phyloP scores from a whole-genome alignment of 495 filamentous ascomycete genomes.

The Articulospora tetracladia region DNA sequence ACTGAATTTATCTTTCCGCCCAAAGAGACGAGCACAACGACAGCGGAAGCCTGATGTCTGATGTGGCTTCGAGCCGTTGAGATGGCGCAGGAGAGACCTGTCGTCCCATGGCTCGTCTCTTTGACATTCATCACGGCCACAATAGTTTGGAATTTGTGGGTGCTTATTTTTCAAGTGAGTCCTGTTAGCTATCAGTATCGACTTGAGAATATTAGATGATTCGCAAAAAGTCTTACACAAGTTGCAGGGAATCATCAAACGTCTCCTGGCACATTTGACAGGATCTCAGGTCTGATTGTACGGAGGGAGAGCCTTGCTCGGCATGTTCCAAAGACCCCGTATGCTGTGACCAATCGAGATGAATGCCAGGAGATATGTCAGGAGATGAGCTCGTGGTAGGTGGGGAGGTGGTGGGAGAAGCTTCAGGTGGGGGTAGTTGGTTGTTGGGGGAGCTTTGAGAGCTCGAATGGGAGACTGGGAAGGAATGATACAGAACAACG shows the following conservation, averaged over 20 bases:
- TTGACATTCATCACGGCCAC: background rate
- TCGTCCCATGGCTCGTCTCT: background rate
- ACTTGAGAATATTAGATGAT: background rate
- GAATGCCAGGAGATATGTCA: no score
- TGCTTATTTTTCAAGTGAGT: slow-evolving; percentile 2
- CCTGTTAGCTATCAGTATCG: background rate
- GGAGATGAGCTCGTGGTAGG: background rate
- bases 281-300: background rate
- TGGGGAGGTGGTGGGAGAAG: slow-evolving; percentile 1
- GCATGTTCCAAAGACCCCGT: background rate
- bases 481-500: background rate
- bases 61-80: background rate
- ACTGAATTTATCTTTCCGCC: slow-evolving; percentile 7
- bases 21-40: background rate
- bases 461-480: background rate
- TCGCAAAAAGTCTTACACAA: slow-evolving; percentile 2
- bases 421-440: background rate
- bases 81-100: slow-evolving; percentile 1
- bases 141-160: background rate
- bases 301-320: background rate
- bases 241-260: slow-evolving; percentile 8
- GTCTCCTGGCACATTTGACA: slow-evolving; percentile 5
- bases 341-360: background rate
- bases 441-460: background rate
- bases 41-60: slow-evolving; percentile 5